Base-by-base conservation (phyloP, 2,329 filamentous ascomycete genomes). In the Fusarium algeriense region DNA sequence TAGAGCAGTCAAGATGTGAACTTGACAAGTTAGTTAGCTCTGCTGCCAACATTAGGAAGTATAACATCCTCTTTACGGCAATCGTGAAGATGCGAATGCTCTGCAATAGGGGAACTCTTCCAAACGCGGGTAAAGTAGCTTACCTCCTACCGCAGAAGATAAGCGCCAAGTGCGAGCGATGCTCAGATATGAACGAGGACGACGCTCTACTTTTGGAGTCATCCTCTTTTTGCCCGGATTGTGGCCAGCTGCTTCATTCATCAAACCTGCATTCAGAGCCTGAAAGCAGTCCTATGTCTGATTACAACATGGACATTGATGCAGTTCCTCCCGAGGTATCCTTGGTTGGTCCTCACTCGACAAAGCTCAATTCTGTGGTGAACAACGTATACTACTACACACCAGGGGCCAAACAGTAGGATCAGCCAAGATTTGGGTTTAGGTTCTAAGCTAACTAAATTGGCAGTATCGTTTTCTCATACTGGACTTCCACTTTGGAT, bases 401-500 rank as follows among this genome's bases (percentile, higher is more conserved):
- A 30, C 30, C 30, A 30, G 30, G 30, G 30, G 30, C 32, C 13
- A 67, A 60, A 34, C 60, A 64, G 60, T 64, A 20, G 7, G 10
- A 30, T 30, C 30, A 30, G 30, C 30, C 30, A 30, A 30, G 5
- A 30, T 30, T 7, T 30, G 30, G 10, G 7, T 30, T 9, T 30
- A 30, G 7, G 30, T 11, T 30, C 30, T 5, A 43, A 55, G 49
- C 8, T 11, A 46, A 56, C 32, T 23, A 28, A 17, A 6, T 14
- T 19, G n/a, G 9, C 23, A 61, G 65, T 45, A 55, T 67, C 32
- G 44, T 64, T 10, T 64, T 67, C 28, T 67, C 64, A 5, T 56
- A 60, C 60, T 64, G 60, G 60, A 64, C 60, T 5, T 67, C 64
- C 6, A 67, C 64, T 12, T 12, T 67, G 9, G 60, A 67, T 50